Evolutionary conservation across 345 rosid species (phyloP).

Genomic region (Salix exigua): DNA sequence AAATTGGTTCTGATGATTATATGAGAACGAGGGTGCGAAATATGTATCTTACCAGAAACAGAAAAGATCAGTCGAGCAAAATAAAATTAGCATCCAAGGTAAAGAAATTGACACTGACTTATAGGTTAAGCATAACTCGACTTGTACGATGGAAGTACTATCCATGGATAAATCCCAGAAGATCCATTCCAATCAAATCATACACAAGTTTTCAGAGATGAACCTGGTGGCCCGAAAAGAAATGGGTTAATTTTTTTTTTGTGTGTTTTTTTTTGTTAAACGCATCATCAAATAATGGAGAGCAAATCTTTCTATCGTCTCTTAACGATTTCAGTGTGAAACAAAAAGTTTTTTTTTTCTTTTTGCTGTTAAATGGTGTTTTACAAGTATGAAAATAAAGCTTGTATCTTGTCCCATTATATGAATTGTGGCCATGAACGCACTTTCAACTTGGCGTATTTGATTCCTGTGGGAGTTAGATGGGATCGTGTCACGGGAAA

Average conservation of each 20-base stretch:
- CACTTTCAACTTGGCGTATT: conserved; percentile 10
- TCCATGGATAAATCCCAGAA: background rate
- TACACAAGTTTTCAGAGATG: background rate
- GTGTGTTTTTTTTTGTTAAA: background rate
- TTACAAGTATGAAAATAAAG: background rate
- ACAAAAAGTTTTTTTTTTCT: too few species aligned
- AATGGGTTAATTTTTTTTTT: too few species aligned
- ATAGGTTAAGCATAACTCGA: background rate
- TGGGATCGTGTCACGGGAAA: conserved; percentile 16
- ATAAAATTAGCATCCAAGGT: background rate
- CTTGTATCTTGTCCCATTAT: background rate
- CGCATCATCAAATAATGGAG: background rate
- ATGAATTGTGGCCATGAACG: background rate
- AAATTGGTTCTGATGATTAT: background rate
- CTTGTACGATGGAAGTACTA: background rate
- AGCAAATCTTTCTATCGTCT: background rate
- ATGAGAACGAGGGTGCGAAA: background rate
- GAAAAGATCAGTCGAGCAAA: background rate
- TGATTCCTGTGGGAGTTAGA: conserved; percentile 1
- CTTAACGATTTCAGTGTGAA: too few species aligned
- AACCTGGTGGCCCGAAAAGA: too few species aligned
- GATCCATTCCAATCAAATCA: background rate
- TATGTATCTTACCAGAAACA: background rate
- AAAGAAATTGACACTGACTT: background rate
- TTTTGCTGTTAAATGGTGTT: background rate